Conservation (phyloP, 768 basidiomycete genomes). For the Leucocoprinus leucothites region DNA sequence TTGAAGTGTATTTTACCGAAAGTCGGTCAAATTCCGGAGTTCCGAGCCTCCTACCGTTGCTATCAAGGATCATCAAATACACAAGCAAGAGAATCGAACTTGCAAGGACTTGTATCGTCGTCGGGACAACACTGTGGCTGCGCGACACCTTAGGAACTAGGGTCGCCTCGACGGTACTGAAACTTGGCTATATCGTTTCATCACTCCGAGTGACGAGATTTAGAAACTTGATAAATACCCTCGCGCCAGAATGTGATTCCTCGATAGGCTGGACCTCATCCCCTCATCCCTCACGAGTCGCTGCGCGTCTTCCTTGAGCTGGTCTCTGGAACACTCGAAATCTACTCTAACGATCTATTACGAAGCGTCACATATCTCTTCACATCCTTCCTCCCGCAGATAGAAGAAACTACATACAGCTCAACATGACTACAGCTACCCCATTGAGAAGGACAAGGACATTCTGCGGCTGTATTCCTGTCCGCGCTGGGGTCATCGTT, state of each 20-base stretch:
- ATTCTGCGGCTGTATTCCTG: constrained; percentile 51
- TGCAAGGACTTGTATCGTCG: not conserved
- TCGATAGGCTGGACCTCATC: constrained; percentile 48
- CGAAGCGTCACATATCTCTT: constrained; percentile 1
- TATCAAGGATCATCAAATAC: too few species aligned
- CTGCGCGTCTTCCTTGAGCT: constrained; percentile 24
- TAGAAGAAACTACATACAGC: constrained; percentile 3
- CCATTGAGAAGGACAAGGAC: constrained; percentile 34
- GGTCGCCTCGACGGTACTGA: not conserved
- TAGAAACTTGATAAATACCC: constrained; percentile 32
- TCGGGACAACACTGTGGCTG: not conserved
- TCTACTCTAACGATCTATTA: constrained; percentile 17
- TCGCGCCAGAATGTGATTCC: constrained; percentile 2
- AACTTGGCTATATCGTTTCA: not conserved
- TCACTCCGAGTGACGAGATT: not conserved
- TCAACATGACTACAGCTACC: constrained; percentile 13
- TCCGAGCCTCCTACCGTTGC: too few species aligned
- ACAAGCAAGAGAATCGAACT: too few species aligned
- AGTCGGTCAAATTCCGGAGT: too few species aligned
- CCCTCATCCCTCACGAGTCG: constrained; percentile 16
- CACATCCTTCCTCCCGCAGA: too few species aligned
- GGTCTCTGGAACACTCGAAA: constrained; percentile 22
- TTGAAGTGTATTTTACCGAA: too few species aligned
- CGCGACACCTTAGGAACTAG: not conserved
- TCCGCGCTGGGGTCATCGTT: constrained; percentile 45